Conservation (phyloP, 495 filamentous ascomycete genomes). For the Podospora appendiculata region DNA sequence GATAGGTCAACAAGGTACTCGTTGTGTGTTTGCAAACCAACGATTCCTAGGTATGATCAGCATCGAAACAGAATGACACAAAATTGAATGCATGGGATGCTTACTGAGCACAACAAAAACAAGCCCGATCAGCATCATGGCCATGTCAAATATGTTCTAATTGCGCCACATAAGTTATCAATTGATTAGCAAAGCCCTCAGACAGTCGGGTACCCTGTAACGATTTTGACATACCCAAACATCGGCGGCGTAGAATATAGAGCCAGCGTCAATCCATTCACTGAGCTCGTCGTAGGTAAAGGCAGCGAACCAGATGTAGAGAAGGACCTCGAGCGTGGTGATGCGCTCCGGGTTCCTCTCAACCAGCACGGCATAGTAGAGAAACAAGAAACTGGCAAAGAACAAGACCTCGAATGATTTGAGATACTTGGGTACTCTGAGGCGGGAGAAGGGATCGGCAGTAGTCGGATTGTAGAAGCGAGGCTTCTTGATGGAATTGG, state of each 20-base stretch:
- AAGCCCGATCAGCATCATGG: slow-evolving; percentile 75
- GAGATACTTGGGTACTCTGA: slow-evolving; percentile 85
- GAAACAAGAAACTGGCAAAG: slow-evolving; percentile 68
- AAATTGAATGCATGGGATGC: slow-evolving; percentile 17
- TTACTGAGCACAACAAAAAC: slow-evolving; percentile 64
- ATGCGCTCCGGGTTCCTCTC: slow-evolving; percentile 41
- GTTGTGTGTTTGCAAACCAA: slow-evolving; percentile 61
- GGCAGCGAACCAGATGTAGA: slow-evolving; percentile 67
- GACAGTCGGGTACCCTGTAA: neutral
- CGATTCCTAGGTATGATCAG: slow-evolving; percentile 44
- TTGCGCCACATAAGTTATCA: neutral
- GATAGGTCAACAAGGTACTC: slow-evolving; percentile 60
- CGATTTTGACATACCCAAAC: slow-evolving; percentile 51
- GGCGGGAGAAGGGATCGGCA: slow-evolving; percentile 74
- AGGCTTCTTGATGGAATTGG: slow-evolving; percentile 70
- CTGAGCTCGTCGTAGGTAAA: slow-evolving; percentile 85
- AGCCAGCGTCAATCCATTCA: slow-evolving; percentile 75
- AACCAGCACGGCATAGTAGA: slow-evolving; percentile 82
- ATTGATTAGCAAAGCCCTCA: neutral
- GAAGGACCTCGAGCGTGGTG: slow-evolving; percentile 42
- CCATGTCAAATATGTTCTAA: slow-evolving; percentile 71
- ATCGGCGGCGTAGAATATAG: slow-evolving; percentile 76
- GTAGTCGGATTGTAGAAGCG: slow-evolving; percentile 69
- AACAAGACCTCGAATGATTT: slow-evolving; percentile 86
- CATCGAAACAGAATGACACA: slow-evolving; percentile 7